These are phyloP conservation scores for Colletotrichum euphorbiae DNA, from an alignment of 2,329 filamentous ascomycete genomes.

Conservation along the genomic window DNA sequence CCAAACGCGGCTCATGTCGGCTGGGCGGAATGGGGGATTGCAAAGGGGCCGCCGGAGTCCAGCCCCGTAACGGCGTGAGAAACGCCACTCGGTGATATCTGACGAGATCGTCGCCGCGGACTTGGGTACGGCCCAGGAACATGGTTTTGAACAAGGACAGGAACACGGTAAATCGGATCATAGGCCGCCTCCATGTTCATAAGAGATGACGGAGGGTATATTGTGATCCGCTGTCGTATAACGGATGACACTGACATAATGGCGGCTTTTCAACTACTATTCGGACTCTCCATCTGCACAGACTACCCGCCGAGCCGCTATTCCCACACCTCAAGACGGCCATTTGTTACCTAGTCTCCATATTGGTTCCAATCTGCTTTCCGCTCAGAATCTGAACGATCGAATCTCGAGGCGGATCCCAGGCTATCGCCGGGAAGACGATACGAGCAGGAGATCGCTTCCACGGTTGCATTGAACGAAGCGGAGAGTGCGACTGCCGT, in stretches of 20 bases:
- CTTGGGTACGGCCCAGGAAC: neutral
- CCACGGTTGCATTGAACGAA: neutral
- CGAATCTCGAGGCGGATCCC: constrained; percentile 7
- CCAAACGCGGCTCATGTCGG: constrained; percentile 11
- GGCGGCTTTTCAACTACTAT: no score
- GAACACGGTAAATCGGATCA: neutral
- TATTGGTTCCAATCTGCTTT: neutral
- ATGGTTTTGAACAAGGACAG: neutral
- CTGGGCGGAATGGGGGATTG: neutral
- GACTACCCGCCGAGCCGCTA: neutral
- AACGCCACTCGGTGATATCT: neutral
- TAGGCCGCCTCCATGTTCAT: neutral
- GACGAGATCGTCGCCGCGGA: neutral
- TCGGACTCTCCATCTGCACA: neutral
- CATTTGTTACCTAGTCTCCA: neutral
- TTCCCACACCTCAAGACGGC: neutral
- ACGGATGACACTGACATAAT: no score
- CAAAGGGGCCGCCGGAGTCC: neutral
- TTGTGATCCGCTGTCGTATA: no score
- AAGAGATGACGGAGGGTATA: neutral
- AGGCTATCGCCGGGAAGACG: neutral
- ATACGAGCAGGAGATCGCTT: neutral
- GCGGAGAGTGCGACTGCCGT: neutral
- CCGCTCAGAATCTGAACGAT: neutral
- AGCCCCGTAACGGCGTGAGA: neutral